Evolutionary conservation across 169 alveolate genomes (phyloP).

Genomic region (Besnoitia besnoiti): DNA sequence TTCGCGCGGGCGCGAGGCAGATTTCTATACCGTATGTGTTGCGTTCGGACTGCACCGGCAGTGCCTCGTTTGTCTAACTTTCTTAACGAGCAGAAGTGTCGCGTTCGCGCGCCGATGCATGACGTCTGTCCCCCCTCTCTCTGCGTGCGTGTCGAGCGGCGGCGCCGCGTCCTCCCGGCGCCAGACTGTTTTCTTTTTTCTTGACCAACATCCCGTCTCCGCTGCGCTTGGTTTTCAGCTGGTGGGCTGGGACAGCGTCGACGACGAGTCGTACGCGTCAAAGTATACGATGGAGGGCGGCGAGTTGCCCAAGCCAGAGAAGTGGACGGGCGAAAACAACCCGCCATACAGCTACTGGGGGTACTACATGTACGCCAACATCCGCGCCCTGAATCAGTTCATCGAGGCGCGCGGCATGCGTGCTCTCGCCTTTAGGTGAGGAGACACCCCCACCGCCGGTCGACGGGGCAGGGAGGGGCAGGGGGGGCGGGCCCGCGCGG

Average conservation of each 20-base stretch:
- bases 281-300: constrained; percentile 87
- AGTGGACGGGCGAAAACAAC: constrained; percentile 80
- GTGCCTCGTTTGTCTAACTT: too few species aligned
- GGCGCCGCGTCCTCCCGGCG: too few species aligned
- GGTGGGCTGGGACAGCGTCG: constrained; percentile 73
- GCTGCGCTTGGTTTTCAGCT: constrained; percentile 25
- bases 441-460: not conserved
- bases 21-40: too few species aligned
- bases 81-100: too few species aligned
- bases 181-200: too few species aligned
- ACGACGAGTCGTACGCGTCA: constrained; percentile 69
- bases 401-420: constrained; percentile 83
- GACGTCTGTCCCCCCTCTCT: too few species aligned
- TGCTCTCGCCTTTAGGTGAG: constrained; percentile 82
- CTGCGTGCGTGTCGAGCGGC: too few species aligned
- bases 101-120: too few species aligned
- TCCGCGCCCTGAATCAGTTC: constrained; percentile 85
- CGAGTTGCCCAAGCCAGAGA: constrained; percentile 81
- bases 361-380: constrained; percentile 90
- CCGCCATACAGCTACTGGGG: constrained; percentile 94
- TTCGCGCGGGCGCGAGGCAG: too few species aligned
- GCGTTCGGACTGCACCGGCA: too few species aligned
- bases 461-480: not conserved
- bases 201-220: too few species aligned
- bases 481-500: not conserved